phyloP scores from a whole-genome alignment of 2,329 filamentous ascomycete genomes.

The Ceratocystis albifundus region DNA sequence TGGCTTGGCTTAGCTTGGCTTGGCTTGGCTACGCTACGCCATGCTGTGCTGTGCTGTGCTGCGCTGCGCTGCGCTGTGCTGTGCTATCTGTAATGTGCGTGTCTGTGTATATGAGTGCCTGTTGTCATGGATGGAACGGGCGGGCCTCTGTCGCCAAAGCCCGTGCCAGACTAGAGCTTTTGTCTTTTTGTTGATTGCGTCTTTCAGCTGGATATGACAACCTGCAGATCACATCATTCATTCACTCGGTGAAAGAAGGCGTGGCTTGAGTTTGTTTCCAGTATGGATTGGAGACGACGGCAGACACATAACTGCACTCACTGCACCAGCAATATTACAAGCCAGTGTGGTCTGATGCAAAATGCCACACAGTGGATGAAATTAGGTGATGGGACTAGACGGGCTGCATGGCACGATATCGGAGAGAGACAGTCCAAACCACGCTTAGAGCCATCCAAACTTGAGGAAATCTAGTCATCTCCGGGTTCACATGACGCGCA shows the following conservation, averaged over 20 bases:
- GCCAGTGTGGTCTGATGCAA: no score
- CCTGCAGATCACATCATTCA: slow-evolving; percentile 1
- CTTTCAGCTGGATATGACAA: slow-evolving; percentile 6
- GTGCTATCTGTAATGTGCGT: not conserved
- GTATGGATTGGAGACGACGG: no score
- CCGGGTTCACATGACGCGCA: not conserved
- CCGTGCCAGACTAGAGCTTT: not conserved
- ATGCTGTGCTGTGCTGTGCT: not conserved
- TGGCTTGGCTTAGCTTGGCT: no score
- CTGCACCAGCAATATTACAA: no score
- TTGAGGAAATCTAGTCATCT: not conserved
- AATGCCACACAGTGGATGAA: no score
- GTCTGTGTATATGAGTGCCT: not conserved
- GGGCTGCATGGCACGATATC: not conserved
- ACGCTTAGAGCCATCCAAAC: not conserved
- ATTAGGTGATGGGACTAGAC: no score
- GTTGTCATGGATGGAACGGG: not conserved
- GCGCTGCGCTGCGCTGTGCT: not conserved
- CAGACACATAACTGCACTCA: no score
- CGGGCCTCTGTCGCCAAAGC: not conserved
- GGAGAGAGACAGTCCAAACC: not conserved
- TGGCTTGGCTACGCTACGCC: no score
- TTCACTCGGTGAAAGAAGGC: not conserved
- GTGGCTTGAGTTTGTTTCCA: not conserved
- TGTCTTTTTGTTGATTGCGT: not conserved